Evolutionary conservation across 495 filamentous ascomycete genomes (phyloP).

Genomic region (Annulohypoxylon maeteangense): DNA sequence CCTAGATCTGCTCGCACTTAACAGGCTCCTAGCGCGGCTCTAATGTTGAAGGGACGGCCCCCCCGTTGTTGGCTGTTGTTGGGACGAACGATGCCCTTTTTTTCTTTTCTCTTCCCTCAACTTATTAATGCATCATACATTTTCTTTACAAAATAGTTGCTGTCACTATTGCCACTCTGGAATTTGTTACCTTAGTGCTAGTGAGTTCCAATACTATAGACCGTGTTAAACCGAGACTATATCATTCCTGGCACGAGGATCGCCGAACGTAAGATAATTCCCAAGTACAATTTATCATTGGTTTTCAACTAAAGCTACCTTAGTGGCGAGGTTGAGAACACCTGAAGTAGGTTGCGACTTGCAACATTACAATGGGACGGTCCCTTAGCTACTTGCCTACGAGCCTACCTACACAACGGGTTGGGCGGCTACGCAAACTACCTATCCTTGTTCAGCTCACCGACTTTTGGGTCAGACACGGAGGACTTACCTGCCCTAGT

Average conservation of each 20-base stretch:
- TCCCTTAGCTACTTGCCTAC: constrained; percentile 14
- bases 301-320: constrained; percentile 19
- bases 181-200: constrained; percentile 14
- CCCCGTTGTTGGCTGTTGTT: constrained; percentile 27
- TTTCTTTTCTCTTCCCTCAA: neutral
- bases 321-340: constrained; percentile 32
- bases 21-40: constrained; percentile 36
- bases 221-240: constrained; percentile 9
- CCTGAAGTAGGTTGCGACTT: constrained; percentile 19
- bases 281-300: constrained; percentile 10
- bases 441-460: constrained; percentile 45
- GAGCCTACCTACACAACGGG: constrained; percentile 19
- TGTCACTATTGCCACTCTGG: constrained; percentile 10
- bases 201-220: constrained; percentile 2
- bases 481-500: constrained; percentile 30
- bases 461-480: constrained; percentile 47
- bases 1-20: constrained; percentile 34
- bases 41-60: constrained; percentile 9
- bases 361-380: constrained; percentile 19
- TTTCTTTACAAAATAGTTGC: constrained; percentile 1
- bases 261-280: constrained; percentile 19
- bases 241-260: constrained; percentile 22
- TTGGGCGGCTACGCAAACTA: constrained; percentile 35
- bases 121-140: neutral
- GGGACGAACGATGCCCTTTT: constrained; percentile 16